These are phyloP conservation scores for Neurospora hispaniola DNA, from an alignment of 495 filamentous ascomycete species.

Conservation along the genomic window DNA sequence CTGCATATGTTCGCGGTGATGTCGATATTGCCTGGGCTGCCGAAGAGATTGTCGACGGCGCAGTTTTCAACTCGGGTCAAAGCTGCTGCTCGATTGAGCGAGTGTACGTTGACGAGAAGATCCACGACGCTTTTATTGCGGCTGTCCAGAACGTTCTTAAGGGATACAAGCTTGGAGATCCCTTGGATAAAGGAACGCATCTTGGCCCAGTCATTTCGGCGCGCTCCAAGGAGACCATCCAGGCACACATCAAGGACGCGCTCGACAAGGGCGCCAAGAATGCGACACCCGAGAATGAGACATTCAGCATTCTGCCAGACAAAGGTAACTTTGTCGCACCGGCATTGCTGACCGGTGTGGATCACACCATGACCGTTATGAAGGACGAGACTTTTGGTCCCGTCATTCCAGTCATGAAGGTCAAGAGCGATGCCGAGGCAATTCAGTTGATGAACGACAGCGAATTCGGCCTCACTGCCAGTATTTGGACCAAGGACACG, in stretches of 20 bases:
- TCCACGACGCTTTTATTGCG: slow-evolving; percentile 72
- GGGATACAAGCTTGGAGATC: slow-evolving; percentile 83
- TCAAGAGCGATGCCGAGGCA: slow-evolving; percentile 73
- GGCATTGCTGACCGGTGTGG: slow-evolving; percentile 69
- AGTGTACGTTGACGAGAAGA: slow-evolving; percentile 77
- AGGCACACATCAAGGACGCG: slow-evolving; percentile 74
- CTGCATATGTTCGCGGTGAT: slow-evolving; percentile 77
- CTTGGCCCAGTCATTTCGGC: slow-evolving; percentile 84
- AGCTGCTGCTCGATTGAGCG: slow-evolving; percentile 92
- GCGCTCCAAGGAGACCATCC: slow-evolving; percentile 61
- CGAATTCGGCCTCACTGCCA: slow-evolving; percentile 90
- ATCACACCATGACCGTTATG: slow-evolving; percentile 84
- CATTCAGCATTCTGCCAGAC: slow-evolving; percentile 54
- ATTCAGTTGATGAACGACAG: slow-evolving; percentile 87
- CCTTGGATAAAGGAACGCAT: slow-evolving; percentile 64
- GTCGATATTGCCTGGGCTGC: slow-evolving; percentile 85
- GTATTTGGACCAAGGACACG: slow-evolving; percentile 93
- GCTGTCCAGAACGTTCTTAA: slow-evolving; percentile 72
- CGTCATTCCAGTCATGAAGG: slow-evolving; percentile 88
- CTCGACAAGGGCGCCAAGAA: slow-evolving; percentile 72
- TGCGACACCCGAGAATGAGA: slow-evolving; percentile 69
- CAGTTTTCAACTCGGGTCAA: slow-evolving; percentile 93
- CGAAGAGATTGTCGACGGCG: slow-evolving; percentile 85
- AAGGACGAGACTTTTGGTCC: slow-evolving; percentile 94
- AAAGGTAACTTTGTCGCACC: slow-evolving; percentile 82